Evolutionary conservation across 768 basidiomycete species (phyloP).

Genomic region (Lactarius akahatsu): DNA sequence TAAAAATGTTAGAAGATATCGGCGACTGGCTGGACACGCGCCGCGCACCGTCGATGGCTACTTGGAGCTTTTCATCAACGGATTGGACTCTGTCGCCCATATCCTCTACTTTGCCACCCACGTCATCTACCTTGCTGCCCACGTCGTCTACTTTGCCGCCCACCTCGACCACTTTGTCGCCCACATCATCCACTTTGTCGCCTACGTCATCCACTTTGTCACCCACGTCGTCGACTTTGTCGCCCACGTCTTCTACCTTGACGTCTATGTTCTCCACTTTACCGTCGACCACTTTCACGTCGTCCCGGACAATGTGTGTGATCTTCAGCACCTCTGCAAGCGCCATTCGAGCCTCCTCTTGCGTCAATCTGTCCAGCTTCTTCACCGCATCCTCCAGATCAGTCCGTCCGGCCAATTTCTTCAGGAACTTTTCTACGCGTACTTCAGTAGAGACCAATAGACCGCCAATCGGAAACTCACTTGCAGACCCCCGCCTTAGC

Average conservation of each 20-base stretch:
- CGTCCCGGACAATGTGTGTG: background rate
- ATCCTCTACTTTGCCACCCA: too few species aligned
- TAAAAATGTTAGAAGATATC: background rate
- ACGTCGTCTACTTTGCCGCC: too few species aligned
- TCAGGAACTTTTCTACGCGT: background rate
- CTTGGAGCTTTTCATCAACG: too few species aligned
- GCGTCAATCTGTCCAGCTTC: background rate
- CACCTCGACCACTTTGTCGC: too few species aligned
- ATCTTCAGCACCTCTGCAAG: background rate
- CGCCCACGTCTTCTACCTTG: too few species aligned
- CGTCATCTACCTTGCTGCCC: too few species aligned
- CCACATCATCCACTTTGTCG: too few species aligned
- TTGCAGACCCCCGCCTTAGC: background rate
- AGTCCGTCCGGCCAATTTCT: background rate
- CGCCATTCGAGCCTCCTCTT: background rate
- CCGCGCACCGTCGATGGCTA: background rate
- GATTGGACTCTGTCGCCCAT: too few species aligned
- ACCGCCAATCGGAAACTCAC: background rate
- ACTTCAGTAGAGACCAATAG: background rate
- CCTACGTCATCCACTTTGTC: too few species aligned
- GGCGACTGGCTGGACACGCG: background rate
- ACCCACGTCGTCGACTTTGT: background rate
- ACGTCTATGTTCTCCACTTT: background rate
- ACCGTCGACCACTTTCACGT: background rate
- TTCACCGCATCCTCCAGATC: background rate